phyloP scores from a whole-genome alignment of 371 early-diverging fungal species.

The Mucor sp. region DNA sequence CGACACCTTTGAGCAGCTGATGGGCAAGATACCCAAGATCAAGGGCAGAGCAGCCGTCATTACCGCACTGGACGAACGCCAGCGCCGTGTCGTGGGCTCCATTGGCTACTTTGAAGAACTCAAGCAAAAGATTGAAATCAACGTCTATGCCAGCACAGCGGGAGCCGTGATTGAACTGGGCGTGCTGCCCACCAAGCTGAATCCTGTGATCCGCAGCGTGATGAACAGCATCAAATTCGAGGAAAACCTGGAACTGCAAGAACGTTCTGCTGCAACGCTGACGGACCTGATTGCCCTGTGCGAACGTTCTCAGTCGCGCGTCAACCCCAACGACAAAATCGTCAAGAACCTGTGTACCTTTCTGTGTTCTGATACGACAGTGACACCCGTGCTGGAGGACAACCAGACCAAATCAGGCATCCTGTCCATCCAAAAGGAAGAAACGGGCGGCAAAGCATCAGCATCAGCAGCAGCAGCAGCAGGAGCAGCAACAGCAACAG shows the following conservation, averaged over 20 bases:
- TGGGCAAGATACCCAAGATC: conserved; percentile 42
- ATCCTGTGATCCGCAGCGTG: conserved; percentile 82
- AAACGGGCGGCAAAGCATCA: conserved; percentile 3
- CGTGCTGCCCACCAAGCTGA: conserved; percentile 80
- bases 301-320: conserved; percentile 41
- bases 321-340: conserved; percentile 81
- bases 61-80: conserved; percentile 58
- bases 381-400: conserved; percentile 69
- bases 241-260: conserved; percentile 70
- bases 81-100: conserved; percentile 63
- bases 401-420: conserved; percentile 64
- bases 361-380: conserved; percentile 80
- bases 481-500: neutral
- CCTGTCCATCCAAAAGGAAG: conserved; percentile 61
- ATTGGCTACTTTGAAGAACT: conserved; percentile 67
- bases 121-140: conserved; percentile 70
- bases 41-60: conserved; percentile 43
- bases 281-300: conserved; percentile 62
- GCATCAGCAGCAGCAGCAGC: conserved; percentile 22
- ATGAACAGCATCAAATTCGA: conserved; percentile 91
- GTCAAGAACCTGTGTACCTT: conserved; percentile 85
- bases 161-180: conserved; percentile 84
- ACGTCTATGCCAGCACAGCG: conserved; percentile 78
- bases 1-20: conserved; percentile 50
- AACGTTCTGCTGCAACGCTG: conserved; percentile 59